A percentile compares a stretch with the other conserved stretches of the same genome.
phyloP scores from a whole-genome alignment of 768 basidiomycete species.

The Calvatia gigantea region DNA sequence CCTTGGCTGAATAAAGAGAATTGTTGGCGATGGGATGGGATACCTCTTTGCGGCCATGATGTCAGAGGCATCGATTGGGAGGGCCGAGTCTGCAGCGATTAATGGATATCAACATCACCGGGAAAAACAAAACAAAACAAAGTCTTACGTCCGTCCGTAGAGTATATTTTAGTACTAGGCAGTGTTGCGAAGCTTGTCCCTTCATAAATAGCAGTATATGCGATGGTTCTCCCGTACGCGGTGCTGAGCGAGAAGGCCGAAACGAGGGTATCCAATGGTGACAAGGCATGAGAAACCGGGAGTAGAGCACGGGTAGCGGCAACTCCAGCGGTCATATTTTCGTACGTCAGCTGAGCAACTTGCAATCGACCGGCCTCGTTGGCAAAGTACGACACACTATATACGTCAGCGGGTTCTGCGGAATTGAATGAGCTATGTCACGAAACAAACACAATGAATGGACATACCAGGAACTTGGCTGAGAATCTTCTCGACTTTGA shows the following conservation, averaged over 20 bases:
- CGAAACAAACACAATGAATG: not conserved
- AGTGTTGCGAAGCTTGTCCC: slow-evolving; percentile 71
- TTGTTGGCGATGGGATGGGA: slow-evolving; percentile 70
- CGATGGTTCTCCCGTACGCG: slow-evolving; percentile 76
- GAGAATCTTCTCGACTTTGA: slow-evolving; percentile 41
- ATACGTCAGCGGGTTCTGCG: slow-evolving; percentile 58
- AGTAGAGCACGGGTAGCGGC: slow-evolving; percentile 73
- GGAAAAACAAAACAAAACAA: not conserved
- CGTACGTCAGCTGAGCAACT: slow-evolving; percentile 70
- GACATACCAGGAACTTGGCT: slow-evolving; percentile 52
- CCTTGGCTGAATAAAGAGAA: slow-evolving; percentile 68
- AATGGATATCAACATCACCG: not conserved
- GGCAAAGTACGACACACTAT: slow-evolving; percentile 65
- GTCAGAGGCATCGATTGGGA: slow-evolving; percentile 39
- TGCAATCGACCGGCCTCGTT: slow-evolving; percentile 48
- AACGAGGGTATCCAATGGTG: slow-evolving; percentile 72
- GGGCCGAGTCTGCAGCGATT: not conserved
- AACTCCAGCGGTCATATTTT: slow-evolving; percentile 88
- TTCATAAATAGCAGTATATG: slow-evolving; percentile 75
- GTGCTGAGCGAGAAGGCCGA: slow-evolving; percentile 72
- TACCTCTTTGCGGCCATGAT: slow-evolving; percentile 42
- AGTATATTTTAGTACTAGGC: slow-evolving; percentile 51
- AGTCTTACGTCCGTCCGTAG: slow-evolving; percentile 37
- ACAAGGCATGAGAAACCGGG: slow-evolving; percentile 65
- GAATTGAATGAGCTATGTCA: slow-evolving; percentile 8